phyloP scores from a whole-genome alignment of 805 yeast genomes.

The Lipomyces starkeyi region DNA sequence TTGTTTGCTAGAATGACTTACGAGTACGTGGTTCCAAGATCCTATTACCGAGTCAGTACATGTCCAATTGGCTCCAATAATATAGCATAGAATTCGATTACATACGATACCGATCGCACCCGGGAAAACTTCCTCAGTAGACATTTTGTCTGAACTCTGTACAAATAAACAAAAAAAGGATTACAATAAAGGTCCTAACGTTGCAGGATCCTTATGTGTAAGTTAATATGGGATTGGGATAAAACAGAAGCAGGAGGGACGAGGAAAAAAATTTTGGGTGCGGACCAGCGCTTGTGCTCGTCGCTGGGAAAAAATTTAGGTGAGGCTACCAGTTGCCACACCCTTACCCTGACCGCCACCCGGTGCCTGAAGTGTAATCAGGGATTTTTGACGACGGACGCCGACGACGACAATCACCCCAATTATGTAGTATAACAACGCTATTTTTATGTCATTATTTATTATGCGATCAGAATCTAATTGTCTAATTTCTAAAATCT shows the following conservation, averaged over 20 bases:
- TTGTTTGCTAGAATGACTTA: slow-evolving; percentile 17
- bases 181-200: neutral
- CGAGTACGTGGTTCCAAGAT: slow-evolving; percentile 43
- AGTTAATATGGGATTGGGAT: neutral
- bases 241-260: neutral
- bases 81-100: neutral
- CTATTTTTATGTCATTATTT: neutral
- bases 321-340: neutral
- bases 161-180: neutral
- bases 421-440: too few species aligned
- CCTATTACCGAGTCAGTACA: slow-evolving; percentile 19
- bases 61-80: neutral
- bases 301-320: neutral
- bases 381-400: too few species aligned
- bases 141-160: slow-evolving; percentile 19
- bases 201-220: slow-evolving; percentile 1
- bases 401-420: neutral
- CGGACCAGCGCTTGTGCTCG: neutral
- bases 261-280: neutral
- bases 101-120: slow-evolving; percentile 96
- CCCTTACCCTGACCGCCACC: slow-evolving; percentile 5
- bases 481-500: neutral
- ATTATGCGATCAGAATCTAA: neutral
- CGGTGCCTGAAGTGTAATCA: neutral
- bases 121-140: slow-evolving; percentile 93